phyloP scores from a whole-genome alignment of 2,329 filamentous ascomycete species.

The Diaporthe humulicola region DNA sequence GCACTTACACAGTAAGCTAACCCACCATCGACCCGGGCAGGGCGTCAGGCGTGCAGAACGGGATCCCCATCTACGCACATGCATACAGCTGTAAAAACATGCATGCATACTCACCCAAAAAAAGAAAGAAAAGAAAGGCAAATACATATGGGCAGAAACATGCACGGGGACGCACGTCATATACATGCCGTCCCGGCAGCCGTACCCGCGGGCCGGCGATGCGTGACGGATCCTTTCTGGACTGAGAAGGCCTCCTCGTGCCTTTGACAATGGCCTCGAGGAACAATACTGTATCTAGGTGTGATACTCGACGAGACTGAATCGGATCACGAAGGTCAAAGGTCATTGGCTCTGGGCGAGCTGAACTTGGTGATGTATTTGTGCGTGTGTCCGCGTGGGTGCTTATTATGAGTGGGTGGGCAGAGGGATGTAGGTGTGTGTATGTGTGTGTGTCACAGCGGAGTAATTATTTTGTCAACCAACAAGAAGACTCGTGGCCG shows the following conservation, averaged over 20 bases:
- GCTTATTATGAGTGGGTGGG: background rate
- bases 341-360: background rate
- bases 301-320: background rate
- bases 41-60: background rate
- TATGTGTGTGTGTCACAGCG: conserved; percentile 13
- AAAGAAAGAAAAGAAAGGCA: background rate
- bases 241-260: background rate
- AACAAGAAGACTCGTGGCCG: background rate
- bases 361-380: background rate
- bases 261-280: background rate
- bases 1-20: too few relatives aligned
- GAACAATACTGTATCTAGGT: background rate
- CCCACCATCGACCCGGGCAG: background rate
- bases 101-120: background rate
- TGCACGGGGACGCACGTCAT: conserved; percentile 10
- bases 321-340: background rate
- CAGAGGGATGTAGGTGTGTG: background rate
- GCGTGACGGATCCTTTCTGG: background rate
- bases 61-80: conserved; percentile 11
- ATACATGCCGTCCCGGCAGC: background rate
- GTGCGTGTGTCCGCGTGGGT: background rate
- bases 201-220: background rate
- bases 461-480: background rate
- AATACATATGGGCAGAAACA: background rate
- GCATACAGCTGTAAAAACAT: background rate